Evolutionary conservation across 495 filamentous ascomycete genomes (phyloP).

Genomic region (Viridothelium virens): DNA sequence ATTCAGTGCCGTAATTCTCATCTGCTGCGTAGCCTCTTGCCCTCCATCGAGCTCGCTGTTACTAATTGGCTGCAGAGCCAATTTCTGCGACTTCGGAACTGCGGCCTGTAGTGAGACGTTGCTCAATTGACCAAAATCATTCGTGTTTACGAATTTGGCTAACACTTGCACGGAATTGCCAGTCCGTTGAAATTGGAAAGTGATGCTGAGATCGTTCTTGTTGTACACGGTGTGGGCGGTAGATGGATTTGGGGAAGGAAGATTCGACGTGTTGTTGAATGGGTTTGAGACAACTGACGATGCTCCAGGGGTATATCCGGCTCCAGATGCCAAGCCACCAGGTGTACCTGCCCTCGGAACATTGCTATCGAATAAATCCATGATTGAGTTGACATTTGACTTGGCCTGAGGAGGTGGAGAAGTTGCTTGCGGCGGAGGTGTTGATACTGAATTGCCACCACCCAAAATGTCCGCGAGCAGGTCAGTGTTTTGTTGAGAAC

Average conservation of each 20-base stretch:
- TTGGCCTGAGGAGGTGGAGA: conserved; percentile 40
- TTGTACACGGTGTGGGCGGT: conserved; percentile 62
- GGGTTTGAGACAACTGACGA: conserved; percentile 8
- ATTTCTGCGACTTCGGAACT: conserved; percentile 87
- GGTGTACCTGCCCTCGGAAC: conserved; percentile 14
- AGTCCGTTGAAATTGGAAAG: conserved; percentile 72
- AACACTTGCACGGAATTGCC: conserved; percentile 66
- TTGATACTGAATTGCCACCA: conserved; percentile 43
- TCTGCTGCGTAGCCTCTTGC: conserved; percentile 75
- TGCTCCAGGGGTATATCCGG: neutral
- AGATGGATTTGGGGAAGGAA: conserved; percentile 23
- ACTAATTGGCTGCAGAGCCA: conserved; percentile 83
- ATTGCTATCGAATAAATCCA: conserved; percentile 68
- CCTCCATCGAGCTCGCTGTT: conserved; percentile 65
- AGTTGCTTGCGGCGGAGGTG: conserved; percentile 41
- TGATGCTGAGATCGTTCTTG: conserved; percentile 74
- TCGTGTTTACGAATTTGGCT: conserved; percentile 73
- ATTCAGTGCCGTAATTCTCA: conserved; percentile 74
- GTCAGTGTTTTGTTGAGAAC: conserved; percentile 63
- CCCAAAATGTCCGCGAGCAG: conserved; percentile 82
- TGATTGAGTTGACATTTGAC: conserved; percentile 68
- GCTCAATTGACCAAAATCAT: conserved; percentile 54
- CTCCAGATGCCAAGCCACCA: neutral
- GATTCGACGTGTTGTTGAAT: conserved; percentile 5
- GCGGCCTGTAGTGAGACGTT: conserved; percentile 81